Base-by-base conservation (phyloP, 83 land plant species). In the Picea engelmannii region DNA sequence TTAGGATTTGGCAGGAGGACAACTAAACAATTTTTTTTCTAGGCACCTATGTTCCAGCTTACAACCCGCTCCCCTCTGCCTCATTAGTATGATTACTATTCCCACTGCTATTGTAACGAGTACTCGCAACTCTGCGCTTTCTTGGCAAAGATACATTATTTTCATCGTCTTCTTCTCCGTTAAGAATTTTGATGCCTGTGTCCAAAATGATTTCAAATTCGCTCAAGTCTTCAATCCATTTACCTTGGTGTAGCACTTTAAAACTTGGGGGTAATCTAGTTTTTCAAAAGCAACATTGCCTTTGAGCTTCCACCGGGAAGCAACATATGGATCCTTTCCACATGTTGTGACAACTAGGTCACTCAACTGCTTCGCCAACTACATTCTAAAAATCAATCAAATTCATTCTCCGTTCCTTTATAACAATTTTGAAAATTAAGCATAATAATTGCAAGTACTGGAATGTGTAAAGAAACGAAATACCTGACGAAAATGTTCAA, bases 41-140 rank as follows among this genome's bases (percentile, higher is more conserved):
- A 31, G 35, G 35, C 35, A 31, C 2, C 35, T 31, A 31, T 31
- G 35, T 2, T 31, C 35, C 35, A 31, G 35, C 35, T 31, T 31
- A 31, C 35, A 31, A 31, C 35, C 2, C 35, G 35, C 35, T 31
- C 35, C 58, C 58, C 91, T 91, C 93, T 77, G 60, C 68, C 77
- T n/a, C 85, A 49, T 8, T 74, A 52, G 11, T 78, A 52, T 16
- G 24, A 49, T 8, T 79, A 52, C 25, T 78, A 52, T 6, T 24
- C n/a, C 23, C 83, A 4, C 3, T 23, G 16, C 8, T 52, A 55
- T 4, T 55, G 49, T 47, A 47, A 47, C 1, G 8, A 7, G 8
- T 7, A 55, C 3, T 11, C 2, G 4, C 58, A 55, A 12, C 58
- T 55, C 58, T 55, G 58, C 58, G 58, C 58, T 55, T 55, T 55